Evolutionary conservation across 2,329 filamentous ascomycete species (phyloP).

Genomic region (Monilinia polystroma): DNA sequence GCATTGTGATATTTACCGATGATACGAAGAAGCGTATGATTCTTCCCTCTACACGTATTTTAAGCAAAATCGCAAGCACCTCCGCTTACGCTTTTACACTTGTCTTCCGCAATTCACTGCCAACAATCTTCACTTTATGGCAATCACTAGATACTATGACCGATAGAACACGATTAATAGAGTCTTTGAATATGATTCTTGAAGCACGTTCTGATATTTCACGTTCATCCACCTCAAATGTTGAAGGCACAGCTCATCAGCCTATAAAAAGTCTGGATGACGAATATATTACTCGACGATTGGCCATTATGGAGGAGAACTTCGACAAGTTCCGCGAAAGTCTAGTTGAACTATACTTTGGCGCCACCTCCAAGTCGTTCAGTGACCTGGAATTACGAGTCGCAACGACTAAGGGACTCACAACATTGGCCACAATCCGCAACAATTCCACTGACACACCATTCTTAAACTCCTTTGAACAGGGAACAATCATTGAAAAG

Average conservation of each 20-base stretch:
- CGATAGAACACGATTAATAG: slow-evolving; percentile 30
- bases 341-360: slow-evolving; percentile 30
- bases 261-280: not conserved
- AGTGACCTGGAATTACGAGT: slow-evolving; percentile 30
- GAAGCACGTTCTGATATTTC: slow-evolving; percentile 30
- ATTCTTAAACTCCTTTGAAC: slow-evolving; percentile 32
- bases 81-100: slow-evolving; percentile 18
- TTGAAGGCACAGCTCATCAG: not conserved
- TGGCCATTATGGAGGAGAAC: slow-evolving; percentile 13
- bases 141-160: slow-evolving; percentile 6
- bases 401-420: slow-evolving; percentile 34
- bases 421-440: slow-evolving; percentile 32
- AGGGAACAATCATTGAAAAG: slow-evolving; percentile 33
- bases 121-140: slow-evolving; percentile 17
- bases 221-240: not conserved
- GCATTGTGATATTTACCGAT: slow-evolving; percentile 14
- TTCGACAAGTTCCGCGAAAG: slow-evolving; percentile 21
- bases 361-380: slow-evolving; percentile 25
- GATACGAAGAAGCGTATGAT: slow-evolving; percentile 23
- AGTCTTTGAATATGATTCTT: slow-evolving; percentile 36
- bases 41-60: slow-evolving; percentile 20
- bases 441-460: slow-evolving; percentile 21
- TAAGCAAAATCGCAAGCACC: slow-evolving; percentile 21
- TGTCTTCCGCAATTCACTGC: not conserved
- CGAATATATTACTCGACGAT: not conserved